Evolutionary conservation across 2,329 filamentous ascomycete genomes (phyloP).

Genomic region (Hypoxylon sp.): DNA sequence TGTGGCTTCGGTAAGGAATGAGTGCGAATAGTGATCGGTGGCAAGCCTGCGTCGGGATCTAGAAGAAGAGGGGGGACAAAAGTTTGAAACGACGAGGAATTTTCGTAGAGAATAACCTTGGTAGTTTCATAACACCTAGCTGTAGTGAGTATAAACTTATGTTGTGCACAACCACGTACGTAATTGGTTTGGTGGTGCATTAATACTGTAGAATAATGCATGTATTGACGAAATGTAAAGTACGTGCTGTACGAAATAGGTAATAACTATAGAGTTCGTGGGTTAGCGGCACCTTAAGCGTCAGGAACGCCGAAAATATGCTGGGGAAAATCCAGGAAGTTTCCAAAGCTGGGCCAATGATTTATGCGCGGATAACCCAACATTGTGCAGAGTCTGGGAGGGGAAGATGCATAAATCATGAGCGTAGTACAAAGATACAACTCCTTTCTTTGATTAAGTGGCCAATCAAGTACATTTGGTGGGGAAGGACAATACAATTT

Average conservation of each 20-base stretch:
- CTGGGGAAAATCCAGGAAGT: constrained; percentile 27
- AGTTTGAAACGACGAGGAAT: constrained; percentile 12
- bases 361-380: constrained; percentile 36
- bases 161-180: constrained; percentile 14
- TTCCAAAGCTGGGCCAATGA: constrained; percentile 3
- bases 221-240: background rate
- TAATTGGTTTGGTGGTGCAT: constrained; percentile 15
- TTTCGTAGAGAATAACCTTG: constrained; percentile 14
- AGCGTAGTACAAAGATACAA: constrained; percentile 15
- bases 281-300: constrained; percentile 12
- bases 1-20: constrained; percentile 5
- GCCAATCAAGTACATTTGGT: constrained; percentile 28
- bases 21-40: constrained; percentile 20
- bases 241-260: constrained; percentile 21
- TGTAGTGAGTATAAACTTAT: constrained; percentile 4
- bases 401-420: constrained; percentile 15
- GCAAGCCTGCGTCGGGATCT: constrained; percentile 18
- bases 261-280: constrained; percentile 1
- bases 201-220: constrained; percentile 1
- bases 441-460: constrained; percentile 37
- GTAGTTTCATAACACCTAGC: constrained; percentile 25
- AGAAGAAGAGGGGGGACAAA: constrained; percentile 2
- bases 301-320: constrained; percentile 28
- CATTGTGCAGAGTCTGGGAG: constrained; percentile 20
- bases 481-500: constrained; percentile 24